These are phyloP conservation scores for Hysterangium stoloniferum DNA, from an alignment of 768 basidiomycete genomes.

Conservation along the genomic window DNA sequence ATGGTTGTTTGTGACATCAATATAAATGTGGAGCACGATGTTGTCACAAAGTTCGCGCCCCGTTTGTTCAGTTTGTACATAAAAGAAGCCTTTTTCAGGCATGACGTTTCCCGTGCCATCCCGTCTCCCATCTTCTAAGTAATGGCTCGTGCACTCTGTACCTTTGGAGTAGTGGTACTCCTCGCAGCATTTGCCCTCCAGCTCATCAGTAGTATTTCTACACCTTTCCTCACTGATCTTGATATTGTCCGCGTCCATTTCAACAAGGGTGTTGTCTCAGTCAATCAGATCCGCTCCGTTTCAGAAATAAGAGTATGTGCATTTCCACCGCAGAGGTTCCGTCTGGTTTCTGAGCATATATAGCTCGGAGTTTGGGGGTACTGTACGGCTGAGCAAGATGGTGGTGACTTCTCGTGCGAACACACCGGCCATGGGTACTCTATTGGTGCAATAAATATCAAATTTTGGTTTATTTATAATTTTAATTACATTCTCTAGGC, in stretches of 20 bases:
- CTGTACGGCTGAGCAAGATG: background rate
- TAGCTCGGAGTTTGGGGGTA: constrained; percentile 63
- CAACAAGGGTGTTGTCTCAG: constrained; percentile 20
- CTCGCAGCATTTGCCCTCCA: constrained; percentile 56
- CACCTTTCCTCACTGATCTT: constrained; percentile 59
- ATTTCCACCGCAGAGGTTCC: background rate
- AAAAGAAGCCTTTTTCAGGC: no score
- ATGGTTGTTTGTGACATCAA: no score
- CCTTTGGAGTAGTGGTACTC: constrained; percentile 42
- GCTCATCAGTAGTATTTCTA: constrained; percentile 61
- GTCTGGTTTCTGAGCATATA: constrained; percentile 4
- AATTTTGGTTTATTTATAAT: background rate
- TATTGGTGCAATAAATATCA: constrained; percentile 19
- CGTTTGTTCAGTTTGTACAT: no score
- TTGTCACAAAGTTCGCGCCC: no score
- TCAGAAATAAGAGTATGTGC: constrained; percentile 49
- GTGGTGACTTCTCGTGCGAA: background rate
- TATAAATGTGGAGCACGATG: no score
- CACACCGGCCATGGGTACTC: constrained; percentile 49
- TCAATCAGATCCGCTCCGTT: constrained; percentile 24
- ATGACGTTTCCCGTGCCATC: no score
- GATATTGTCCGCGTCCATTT: constrained; percentile 60
- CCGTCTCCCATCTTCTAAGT: no score
- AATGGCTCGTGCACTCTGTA: constrained; percentile 15
- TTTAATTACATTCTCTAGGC: background rate